phyloP scores from a whole-genome alignment of 129 eudicot species.

The Centrapalus pauciflorus region DNA sequence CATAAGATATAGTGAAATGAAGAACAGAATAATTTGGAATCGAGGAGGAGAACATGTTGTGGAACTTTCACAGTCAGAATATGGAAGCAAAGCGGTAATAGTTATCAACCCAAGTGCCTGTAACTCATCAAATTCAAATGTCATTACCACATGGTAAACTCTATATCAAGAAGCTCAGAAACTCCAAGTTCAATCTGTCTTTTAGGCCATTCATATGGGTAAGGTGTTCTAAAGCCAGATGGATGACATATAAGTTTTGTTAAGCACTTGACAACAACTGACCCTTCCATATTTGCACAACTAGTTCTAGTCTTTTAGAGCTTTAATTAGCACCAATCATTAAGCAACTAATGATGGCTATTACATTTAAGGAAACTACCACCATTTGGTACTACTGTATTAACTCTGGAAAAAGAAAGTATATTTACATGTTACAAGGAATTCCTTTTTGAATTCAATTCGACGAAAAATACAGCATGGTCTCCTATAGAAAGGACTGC shows the following conservation, averaged over 20 bases:
- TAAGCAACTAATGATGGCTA: not conserved
- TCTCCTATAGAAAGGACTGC: too few relatives aligned
- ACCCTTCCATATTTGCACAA: not conserved
- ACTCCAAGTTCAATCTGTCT: too few relatives aligned
- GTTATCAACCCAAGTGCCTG: slow-evolving; percentile 42
- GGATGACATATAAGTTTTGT: too few relatives aligned
- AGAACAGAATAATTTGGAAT: slow-evolving; percentile 35
- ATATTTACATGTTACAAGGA: not conserved
- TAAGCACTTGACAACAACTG: not conserved
- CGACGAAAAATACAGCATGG: not conserved
- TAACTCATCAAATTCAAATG: too few relatives aligned
- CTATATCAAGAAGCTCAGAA: too few relatives aligned
- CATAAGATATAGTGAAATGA: slow-evolving; percentile 48
- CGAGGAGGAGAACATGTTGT: slow-evolving; percentile 28
- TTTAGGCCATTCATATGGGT: too few relatives aligned
- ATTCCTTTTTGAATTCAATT: not conserved
- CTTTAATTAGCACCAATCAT: not conserved
- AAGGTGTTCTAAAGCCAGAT: too few relatives aligned
- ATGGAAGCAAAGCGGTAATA: slow-evolving; percentile 31
- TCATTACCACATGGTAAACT: too few relatives aligned
- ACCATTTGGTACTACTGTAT: not conserved
- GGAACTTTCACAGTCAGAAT: slow-evolving; percentile 20
- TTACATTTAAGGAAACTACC: not conserved
- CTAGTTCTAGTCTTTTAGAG: not conserved
- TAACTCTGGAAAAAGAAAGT: not conserved